Base-by-base conservation (phyloP, 2,329 filamentous ascomycete genomes). In the Eutypella sp. region DNA sequence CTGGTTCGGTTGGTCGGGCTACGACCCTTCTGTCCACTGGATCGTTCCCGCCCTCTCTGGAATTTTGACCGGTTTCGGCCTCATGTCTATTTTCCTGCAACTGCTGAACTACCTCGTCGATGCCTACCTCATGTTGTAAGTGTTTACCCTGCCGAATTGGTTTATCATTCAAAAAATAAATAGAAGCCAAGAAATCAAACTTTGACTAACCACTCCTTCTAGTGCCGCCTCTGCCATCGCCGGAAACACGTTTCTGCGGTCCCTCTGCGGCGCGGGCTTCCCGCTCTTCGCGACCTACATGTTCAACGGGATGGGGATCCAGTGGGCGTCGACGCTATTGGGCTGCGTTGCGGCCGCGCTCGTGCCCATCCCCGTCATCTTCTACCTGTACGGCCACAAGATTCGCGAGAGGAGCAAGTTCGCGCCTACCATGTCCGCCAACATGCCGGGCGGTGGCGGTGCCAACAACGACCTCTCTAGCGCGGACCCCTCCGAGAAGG, bases 1-100 rank as follows among this genome's bases (percentile, higher is more conserved):
- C 67, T 89, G 85, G 84, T 88, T 89, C 53, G 85, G 84, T 51
- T 89, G 85, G 85, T 79, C 82, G 5, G 84, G 83, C 54, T 82
- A 78, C 65, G 69, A 62, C 20, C 53, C 50, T 6, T 67, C 74
- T 42, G 71, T 84, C 20, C 81, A 82, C 67, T 85, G 82, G 82
- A 79, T 81, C 42, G 79, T 81, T 1, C 82, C 82, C 5, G 73
- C 79, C 2, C 66, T 77, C 6, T 84, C 80, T 5, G 82, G 82
- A 41, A 64, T 85, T 41, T 70, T 77, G 66, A 78, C 82, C 41
- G 88, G 88, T 4, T 86, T 89, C 39, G 87, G 88, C 5, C 82
- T 93, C 59, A 84, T 90, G 68, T 85, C 84, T 22, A 90, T 93
- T 59, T 92, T 92, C 73, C 79, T 93, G 29, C 85, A 88, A 54